Evolutionary conservation across 768 basidiomycete genomes (phyloP), one percentile per base, ranked within the genome.

Genomic region (Lentinula sp.): DNA sequence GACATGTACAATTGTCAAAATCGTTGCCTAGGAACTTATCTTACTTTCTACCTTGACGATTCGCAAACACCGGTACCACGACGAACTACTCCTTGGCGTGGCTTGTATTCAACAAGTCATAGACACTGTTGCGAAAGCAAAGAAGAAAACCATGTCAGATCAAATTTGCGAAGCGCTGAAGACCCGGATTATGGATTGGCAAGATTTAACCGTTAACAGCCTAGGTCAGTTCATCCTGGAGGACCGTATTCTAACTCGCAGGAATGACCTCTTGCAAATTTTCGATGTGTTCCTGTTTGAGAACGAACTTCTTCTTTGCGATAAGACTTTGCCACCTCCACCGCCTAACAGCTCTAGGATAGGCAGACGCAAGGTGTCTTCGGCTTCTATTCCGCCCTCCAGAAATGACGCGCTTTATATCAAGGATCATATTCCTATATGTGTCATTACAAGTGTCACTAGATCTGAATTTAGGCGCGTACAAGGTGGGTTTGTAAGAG

Each of bases 201-300:
- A 39, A 36, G 53, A 32, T 23, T 36, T 61, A 33, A 50, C 43
- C 15, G 0, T 57, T 4, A 48, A 45, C 36, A 54, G 35, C 9
- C 23, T 56, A 16, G 61, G 61, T 15, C 39, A 18, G 16, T 12
- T 55, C 15, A 35, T 56, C 18, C 23, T 61, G 3, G 32, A 52
- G n/a, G 39, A 33, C 37, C 51, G 15, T n/a, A 33, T 61, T 36
- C 33, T 45, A n/a, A 51, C 50, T 32, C 50, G 52, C 20, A 52
- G 60, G 32, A 54, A 45, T 20, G 32, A 45, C 15, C 28, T 53
- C 20, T 20, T 53, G 50, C 50, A 53, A 61, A 54, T 41, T 9
- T 52, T 53, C 28, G 39, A 61, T 13, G 52, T 61, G 2, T 61
- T 61, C 18, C 16, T 61, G n/a, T 61, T 61, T 18, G 50, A 61